A percentile compares a stretch with the other conserved stretches of the same genome.
phyloP scores from a whole-genome alignment of 352 stramenopile genomes.

The Phytophthora kernoviae region DNA sequence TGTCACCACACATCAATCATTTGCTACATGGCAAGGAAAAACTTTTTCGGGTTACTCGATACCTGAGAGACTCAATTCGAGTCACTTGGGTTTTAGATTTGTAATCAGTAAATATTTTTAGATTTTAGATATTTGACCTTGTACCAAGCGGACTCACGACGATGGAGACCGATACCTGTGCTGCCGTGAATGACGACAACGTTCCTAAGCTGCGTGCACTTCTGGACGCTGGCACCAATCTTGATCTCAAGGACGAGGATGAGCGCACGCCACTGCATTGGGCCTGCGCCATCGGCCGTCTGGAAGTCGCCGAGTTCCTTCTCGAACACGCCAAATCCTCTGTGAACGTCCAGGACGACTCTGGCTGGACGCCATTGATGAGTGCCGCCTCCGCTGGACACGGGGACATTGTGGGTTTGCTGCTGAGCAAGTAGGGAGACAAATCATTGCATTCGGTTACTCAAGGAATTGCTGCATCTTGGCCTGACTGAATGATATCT shows the following conservation, averaged over 20 bases:
- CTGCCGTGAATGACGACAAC: slow-evolving; percentile 34
- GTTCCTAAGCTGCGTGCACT: slow-evolving; percentile 38
- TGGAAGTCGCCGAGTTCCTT: slow-evolving; percentile 69
- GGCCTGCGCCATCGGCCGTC: slow-evolving; percentile 47
- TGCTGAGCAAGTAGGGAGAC: slow-evolving; percentile 57
- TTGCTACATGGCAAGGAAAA: no score
- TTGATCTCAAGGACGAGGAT: slow-evolving; percentile 72
- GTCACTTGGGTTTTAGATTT: no score
- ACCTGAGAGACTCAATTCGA: no score
- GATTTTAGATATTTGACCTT: no score
- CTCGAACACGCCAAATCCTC: slow-evolving; percentile 36
- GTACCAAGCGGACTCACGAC: slow-evolving; percentile 2
- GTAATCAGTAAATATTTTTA: no score
- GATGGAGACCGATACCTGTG: slow-evolving; percentile 34
- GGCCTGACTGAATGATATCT: slow-evolving; percentile 1
- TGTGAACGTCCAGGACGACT: slow-evolving; percentile 74
- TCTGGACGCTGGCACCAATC: slow-evolving; percentile 26
- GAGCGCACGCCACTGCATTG: slow-evolving; percentile 77
- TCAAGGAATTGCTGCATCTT: slow-evolving; percentile 3
- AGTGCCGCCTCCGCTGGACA: slow-evolving; percentile 71
- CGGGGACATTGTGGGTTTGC: slow-evolving; percentile 50
- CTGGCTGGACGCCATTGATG: slow-evolving; percentile 80
- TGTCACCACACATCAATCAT: no score
- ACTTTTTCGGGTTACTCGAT: no score
- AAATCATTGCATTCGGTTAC: background rate